These are phyloP conservation scores for Aureobasidium pullulans DNA, from an alignment of 2,329 filamentous ascomycete genomes.

Conservation along the genomic window DNA sequence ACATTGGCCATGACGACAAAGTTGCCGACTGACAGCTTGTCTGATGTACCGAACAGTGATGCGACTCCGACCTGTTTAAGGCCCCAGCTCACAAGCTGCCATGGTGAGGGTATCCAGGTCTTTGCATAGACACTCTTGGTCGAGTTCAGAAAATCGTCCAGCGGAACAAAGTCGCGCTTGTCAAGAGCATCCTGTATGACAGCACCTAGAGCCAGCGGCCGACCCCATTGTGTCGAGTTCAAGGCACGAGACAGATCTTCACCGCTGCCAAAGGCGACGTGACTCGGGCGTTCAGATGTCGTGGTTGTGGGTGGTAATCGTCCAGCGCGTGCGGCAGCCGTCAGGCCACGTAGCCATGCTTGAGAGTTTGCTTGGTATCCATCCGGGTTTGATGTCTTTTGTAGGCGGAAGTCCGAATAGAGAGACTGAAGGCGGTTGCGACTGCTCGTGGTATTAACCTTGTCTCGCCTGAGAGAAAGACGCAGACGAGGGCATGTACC, in stretches of 20 bases:
- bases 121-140: constrained; percentile 65
- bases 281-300: constrained; percentile 17
- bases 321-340: constrained; percentile 60
- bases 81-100: constrained; percentile 68
- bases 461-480: constrained; percentile 11
- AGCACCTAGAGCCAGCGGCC: constrained; percentile 70
- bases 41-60: constrained; percentile 25
- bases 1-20: constrained; percentile 61
- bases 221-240: constrained; percentile 69
- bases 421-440: constrained; percentile 75
- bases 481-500: constrained; percentile 25
- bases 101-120: constrained; percentile 62
- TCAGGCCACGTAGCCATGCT: constrained; percentile 71
- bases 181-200: constrained; percentile 71
- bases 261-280: constrained; percentile 45
- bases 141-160: constrained; percentile 59
- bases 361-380: constrained; percentile 73
- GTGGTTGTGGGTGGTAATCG: constrained; percentile 32
- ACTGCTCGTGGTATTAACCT: constrained; percentile 17
- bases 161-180: constrained; percentile 60
- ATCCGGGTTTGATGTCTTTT: constrained; percentile 71
- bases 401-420: constrained; percentile 77
- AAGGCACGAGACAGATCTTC: constrained; percentile 63
- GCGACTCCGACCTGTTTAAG: constrained; percentile 60
- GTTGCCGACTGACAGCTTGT: constrained; percentile 52